Evolutionary conservation across 306 rosid genomes (phyloP).

Genomic region (Fragaria vesca): DNA sequence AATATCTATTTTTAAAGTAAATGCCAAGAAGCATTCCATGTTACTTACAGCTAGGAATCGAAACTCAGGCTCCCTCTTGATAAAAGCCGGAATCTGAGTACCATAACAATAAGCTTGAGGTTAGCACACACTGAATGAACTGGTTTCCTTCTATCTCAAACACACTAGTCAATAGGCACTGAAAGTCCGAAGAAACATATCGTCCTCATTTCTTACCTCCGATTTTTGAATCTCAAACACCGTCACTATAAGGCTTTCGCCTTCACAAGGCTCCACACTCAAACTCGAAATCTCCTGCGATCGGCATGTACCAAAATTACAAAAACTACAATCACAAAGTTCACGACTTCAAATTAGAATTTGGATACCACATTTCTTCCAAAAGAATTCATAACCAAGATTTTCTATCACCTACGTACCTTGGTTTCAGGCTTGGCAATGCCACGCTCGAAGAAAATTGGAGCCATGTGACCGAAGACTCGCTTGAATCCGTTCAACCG

Average conservation of each 20-base stretch:
- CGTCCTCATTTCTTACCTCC: slow-evolving; percentile 42
- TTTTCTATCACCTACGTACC: slow-evolving; percentile 33
- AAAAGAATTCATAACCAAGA: not conserved
- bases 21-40: slow-evolving; percentile 10
- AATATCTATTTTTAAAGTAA: not conserved
- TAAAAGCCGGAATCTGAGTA: slow-evolving; percentile 79
- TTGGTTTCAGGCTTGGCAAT: slow-evolving; percentile 88
- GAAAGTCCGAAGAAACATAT: not conserved
- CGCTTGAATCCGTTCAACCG: slow-evolving; percentile 72
- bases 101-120: slow-evolving; percentile 2
- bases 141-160: not conserved
- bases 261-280: slow-evolving; percentile 79
- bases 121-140: not conserved
- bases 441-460: slow-evolving; percentile 89
- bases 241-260: slow-evolving; percentile 70
- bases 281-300: slow-evolving; percentile 86
- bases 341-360: not conserved
- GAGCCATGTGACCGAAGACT: slow-evolving; percentile 77
- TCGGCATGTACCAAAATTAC: slow-evolving; percentile 4
- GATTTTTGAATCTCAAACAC: slow-evolving; percentile 77
- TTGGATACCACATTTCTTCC: not conserved
- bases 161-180: slow-evolving; percentile 8
- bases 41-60: slow-evolving; percentile 80
- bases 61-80: slow-evolving; percentile 84
- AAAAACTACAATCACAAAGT: not conserved